Evolutionary conservation across 2,329 filamentous ascomycete genomes (phyloP).

Genomic region (Dendrostoma leiphaemia): DNA sequence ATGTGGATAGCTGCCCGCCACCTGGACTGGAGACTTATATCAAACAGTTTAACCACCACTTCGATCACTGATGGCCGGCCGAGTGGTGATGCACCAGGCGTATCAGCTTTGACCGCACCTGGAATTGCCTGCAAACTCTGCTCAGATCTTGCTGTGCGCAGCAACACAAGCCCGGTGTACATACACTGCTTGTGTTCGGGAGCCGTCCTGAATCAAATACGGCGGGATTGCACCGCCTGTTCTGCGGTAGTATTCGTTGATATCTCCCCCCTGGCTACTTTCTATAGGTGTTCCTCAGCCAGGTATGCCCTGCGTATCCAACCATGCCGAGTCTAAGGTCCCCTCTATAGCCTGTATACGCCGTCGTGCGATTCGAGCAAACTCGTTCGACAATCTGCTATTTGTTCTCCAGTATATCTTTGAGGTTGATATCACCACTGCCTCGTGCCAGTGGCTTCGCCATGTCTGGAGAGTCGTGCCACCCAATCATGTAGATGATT

Average conservation of each 20-base stretch:
- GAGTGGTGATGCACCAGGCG: too few relatives aligned
- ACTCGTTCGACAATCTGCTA: constrained; percentile 21
- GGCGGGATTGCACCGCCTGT: neutral
- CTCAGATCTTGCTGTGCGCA: neutral
- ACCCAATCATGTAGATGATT: constrained; percentile 98
- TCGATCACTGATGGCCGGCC: too few relatives aligned
- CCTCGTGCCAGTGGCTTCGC: constrained; percentile 77
- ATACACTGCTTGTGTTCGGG: neutral
- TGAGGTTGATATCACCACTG: constrained; percentile 83
- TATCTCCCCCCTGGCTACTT: too few relatives aligned
- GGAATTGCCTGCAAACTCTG: neutral
- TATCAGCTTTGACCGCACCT: neutral
- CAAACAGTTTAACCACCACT: neutral
- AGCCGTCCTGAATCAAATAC: neutral
- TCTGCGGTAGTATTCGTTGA: too few relatives aligned
- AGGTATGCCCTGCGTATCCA: neutral
- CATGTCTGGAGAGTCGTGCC: constrained; percentile 83
- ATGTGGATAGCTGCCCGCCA: too few relatives aligned
- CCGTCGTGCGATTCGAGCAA: neutral
- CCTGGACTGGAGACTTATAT: neutral
- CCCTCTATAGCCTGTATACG: neutral
- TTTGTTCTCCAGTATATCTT: constrained; percentile 66
- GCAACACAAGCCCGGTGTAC: neutral
- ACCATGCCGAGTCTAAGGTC: neutral
- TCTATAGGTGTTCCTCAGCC: too few relatives aligned